These are phyloP conservation scores for Termitomyces sp. DNA, from an alignment of 768 basidiomycete genomes.

Conservation along the genomic window DNA sequence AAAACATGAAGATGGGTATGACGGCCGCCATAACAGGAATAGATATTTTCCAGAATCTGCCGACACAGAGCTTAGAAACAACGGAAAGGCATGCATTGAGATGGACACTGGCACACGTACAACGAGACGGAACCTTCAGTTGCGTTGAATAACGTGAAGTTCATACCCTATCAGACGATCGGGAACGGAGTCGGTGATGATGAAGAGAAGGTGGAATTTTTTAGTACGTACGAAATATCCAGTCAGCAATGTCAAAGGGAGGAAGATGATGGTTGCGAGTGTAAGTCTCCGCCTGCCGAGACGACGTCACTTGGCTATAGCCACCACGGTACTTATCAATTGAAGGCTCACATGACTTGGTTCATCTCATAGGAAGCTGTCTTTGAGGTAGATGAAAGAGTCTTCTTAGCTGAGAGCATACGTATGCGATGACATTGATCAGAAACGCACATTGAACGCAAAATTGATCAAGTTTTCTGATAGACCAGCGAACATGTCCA, in stretches of 20 bases:
- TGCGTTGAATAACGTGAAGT: conserved; percentile 52
- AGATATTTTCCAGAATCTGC: conserved; percentile 66
- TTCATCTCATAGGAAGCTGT: conserved; percentile 73
- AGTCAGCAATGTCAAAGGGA: conserved; percentile 66
- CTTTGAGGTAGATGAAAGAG: conserved; percentile 24
- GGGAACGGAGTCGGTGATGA: not conserved
- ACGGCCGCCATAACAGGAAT: conserved; percentile 55
- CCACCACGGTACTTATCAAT: not conserved
- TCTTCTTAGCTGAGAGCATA: not conserved
- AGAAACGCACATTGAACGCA: conserved; percentile 57
- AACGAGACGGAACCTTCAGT: conserved; percentile 43
- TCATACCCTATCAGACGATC: conserved; percentile 51
- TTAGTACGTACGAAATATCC: conserved; percentile 50
- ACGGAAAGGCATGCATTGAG: too few relatives aligned
- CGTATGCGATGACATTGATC: not conserved
- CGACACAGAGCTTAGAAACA: not conserved
- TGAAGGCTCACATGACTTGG: conserved; percentile 52
- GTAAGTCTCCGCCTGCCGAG: conserved; percentile 56
- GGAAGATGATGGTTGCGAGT: conserved; percentile 64
- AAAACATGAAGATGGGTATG: conserved; percentile 46
- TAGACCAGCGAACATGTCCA: conserved; percentile 67
- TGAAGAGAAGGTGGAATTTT: not conserved
- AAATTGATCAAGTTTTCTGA: conserved; percentile 67
- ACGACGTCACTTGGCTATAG: too few relatives aligned
- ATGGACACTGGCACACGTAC: conserved; percentile 25